Evolutionary conservation across 2,329 filamentous ascomycete species (phyloP).

Genomic region (Alternaria arbusti): DNA sequence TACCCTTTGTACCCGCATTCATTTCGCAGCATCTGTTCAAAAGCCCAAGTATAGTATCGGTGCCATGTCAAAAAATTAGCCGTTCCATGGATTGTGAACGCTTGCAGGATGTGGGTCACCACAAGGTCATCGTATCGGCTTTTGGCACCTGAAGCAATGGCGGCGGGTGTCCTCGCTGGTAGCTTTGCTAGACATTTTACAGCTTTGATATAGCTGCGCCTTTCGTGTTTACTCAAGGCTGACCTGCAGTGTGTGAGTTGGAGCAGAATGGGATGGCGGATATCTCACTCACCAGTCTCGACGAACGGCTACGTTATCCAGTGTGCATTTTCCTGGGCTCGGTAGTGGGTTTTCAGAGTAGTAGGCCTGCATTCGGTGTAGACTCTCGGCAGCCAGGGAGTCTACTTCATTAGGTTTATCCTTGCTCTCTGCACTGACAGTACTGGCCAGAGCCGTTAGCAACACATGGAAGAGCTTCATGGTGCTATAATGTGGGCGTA

Average conservation of each 20-base stretch:
- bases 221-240: not conserved
- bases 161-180: not conserved
- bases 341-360: not conserved
- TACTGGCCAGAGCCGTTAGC: not conserved
- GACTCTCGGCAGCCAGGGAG: not conserved
- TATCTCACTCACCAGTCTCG: not conserved
- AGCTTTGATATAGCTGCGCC: not conserved
- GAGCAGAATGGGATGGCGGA: not conserved
- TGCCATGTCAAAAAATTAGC: conserved; percentile 50
- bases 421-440: not conserved
- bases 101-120: not conserved
- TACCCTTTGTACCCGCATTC: conserved; percentile 54
- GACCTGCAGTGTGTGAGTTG: not conserved
- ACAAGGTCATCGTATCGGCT: not conserved
- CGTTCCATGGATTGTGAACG: not conserved
- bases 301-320: not conserved
- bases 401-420: not conserved
- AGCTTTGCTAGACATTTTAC: not conserved
- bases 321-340: not conserved
- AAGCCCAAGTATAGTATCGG: conserved; percentile 51
- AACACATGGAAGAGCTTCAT: not conserved
- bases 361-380: not conserved
- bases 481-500: not conserved
- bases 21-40: conserved; percentile 50
- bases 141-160: not conserved